A percentile compares a stretch with the other conserved stretches of the same genome.
These are phyloP conservation scores for Ceratocystis harringtonii DNA, from an alignment of 2,329 filamentous ascomycete species.

Conservation along the genomic window DNA sequence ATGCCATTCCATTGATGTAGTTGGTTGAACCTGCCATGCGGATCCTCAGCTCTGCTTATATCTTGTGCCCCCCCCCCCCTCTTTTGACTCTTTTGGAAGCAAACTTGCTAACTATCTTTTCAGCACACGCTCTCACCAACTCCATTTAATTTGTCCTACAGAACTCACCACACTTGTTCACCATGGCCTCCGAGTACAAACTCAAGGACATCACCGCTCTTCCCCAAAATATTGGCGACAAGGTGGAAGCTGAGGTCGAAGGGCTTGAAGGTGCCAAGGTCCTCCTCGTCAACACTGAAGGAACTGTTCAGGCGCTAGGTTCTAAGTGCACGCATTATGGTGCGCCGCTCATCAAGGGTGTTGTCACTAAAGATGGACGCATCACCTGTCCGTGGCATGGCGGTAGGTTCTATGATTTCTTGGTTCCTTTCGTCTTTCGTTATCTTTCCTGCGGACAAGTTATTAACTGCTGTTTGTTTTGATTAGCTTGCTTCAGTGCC, in stretches of 20 bases:
- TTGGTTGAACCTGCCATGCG: background rate
- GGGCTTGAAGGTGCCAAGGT: constrained; percentile 78
- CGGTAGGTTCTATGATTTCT: constrained; percentile 37
- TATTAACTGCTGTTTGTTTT: constrained; percentile 7
- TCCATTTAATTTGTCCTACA: background rate
- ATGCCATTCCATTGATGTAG: background rate
- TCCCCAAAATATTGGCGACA: constrained; percentile 47
- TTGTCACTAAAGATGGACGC: constrained; percentile 66
- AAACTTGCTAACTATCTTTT: background rate
- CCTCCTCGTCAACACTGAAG: constrained; percentile 63
- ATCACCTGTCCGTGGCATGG: constrained; percentile 95
- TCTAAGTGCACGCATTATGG: constrained; percentile 86
- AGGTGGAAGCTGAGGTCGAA: constrained; percentile 80
- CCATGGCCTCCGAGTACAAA: constrained; percentile 38
- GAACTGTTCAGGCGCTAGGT: constrained; percentile 63
- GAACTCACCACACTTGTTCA: background rate
- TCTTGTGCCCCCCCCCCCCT: background rate
- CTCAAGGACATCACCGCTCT: constrained; percentile 66
- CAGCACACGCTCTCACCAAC: background rate
- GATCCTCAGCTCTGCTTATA: background rate
- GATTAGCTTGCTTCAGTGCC: constrained; percentile 75
- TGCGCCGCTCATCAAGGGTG: constrained; percentile 72
- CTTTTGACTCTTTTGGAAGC: background rate
- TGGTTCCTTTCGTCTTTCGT: background rate
- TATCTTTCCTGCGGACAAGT: background rate